Conservation (phyloP, 1,139 yeast genomes). For the Entelexis sorbosivorans region DNA sequence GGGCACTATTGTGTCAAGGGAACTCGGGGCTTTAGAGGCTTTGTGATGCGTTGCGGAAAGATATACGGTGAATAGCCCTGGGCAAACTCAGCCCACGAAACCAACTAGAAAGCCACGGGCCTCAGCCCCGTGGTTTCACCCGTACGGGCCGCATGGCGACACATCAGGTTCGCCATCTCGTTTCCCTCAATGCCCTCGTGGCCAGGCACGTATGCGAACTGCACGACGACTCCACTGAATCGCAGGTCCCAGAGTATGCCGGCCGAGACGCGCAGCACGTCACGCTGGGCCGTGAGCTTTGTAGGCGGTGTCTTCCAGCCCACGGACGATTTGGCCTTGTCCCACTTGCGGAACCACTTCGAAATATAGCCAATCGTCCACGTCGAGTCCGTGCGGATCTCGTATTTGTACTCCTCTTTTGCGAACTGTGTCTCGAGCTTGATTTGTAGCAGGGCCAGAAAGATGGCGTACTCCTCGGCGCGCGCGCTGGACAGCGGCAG, state of each 20-base stretch:
- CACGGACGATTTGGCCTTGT: background rate
- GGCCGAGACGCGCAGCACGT: constrained; percentile 14
- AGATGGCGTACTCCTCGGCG: constrained; percentile 16
- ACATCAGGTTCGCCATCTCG: constrained; percentile 12
- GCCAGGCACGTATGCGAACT: constrained; percentile 8
- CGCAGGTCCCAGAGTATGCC: constrained; percentile 17
- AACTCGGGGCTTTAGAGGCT: no score
- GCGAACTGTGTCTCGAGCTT: background rate
- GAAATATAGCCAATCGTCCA: constrained; percentile 8
- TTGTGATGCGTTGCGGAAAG: no score
- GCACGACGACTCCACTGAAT: constrained; percentile 6
- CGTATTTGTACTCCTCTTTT: background rate
- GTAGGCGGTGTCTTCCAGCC: constrained; percentile 12
- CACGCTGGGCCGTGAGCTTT: background rate
- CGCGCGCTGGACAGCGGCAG: constrained; percentile 11
- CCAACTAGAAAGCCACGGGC: background rate
- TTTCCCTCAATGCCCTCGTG: constrained; percentile 14
- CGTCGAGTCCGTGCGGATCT: constrained; percentile 8
- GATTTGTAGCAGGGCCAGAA: constrained; percentile 13
- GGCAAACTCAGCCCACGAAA: no score
- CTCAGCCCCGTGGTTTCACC: constrained; percentile 6
- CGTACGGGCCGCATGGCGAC: constrained; percentile 6
- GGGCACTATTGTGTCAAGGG: no score
- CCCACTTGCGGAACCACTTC: constrained; percentile 13
- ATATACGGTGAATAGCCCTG: no score